These are phyloP conservation scores for Floccularia luteovirens DNA, from an alignment of 768 basidiomycete species.

Conservation along the genomic window DNA sequence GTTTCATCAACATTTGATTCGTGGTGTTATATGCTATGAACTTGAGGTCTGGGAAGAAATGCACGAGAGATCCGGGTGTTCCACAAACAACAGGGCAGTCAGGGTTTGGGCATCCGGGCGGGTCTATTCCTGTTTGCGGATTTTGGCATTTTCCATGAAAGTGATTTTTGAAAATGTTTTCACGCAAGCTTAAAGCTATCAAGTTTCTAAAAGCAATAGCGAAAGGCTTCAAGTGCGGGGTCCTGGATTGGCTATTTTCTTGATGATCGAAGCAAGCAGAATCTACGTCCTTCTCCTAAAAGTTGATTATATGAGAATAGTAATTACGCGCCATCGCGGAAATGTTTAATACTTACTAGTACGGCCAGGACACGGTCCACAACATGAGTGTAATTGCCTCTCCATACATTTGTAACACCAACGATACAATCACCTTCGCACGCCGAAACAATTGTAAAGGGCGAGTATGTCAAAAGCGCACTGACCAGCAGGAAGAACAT, in stretches of 20 bases:
- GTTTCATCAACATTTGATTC: slow-evolving; percentile 19
- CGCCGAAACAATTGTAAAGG: slow-evolving; percentile 30
- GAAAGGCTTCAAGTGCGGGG: too few species aligned
- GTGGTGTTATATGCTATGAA: slow-evolving; percentile 42
- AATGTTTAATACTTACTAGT: slow-evolving; percentile 33
- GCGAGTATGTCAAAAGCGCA: slow-evolving; percentile 14
- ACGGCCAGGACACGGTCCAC: slow-evolving; percentile 27
- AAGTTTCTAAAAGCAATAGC: too few species aligned
- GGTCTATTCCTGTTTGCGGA: slow-evolving; percentile 38
- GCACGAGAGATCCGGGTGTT: slow-evolving; percentile 74
- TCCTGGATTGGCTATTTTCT: too few species aligned
- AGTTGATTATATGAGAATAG: too few species aligned
- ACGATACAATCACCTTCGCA: slow-evolving; percentile 70
- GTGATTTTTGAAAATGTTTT: slow-evolving; percentile 61
- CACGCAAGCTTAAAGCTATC: slow-evolving; percentile 41
- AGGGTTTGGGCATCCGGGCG: slow-evolving; percentile 69
- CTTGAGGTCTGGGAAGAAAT: slow-evolving; percentile 48
- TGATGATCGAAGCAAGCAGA: too few species aligned
- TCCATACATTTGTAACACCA: slow-evolving; percentile 48
- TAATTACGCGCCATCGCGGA: slow-evolving; percentile 21
- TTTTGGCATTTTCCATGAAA: slow-evolving; percentile 75
- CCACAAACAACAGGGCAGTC: slow-evolving; percentile 76
- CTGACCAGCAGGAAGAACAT: too few species aligned
- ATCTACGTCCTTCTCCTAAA: too few species aligned
- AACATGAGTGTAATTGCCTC: slow-evolving; percentile 38